phyloP scores from a whole-genome alignment of 2,329 filamentous ascomycete genomes.

The Botryotinia calthae region DNA sequence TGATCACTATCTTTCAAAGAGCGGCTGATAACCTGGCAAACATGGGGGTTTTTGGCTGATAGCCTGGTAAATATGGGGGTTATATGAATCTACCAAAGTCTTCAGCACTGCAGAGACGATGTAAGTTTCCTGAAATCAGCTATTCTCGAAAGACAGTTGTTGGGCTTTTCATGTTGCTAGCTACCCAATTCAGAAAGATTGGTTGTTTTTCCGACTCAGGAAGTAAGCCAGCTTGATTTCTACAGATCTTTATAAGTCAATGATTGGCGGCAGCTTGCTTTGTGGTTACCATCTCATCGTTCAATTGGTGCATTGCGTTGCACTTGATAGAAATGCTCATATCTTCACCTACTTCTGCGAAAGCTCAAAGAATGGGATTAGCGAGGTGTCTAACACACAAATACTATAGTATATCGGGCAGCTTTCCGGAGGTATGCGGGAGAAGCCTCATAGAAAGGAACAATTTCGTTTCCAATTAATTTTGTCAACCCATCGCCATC shows the following conservation, averaged over 20 bases:
- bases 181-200: fast-evolving
- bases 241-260: neutral
- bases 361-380: neutral
- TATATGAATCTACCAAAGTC: fast-evolving
- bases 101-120: neutral
- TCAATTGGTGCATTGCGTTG: neutral
- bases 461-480: too few relatives aligned
- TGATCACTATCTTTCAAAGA: neutral
- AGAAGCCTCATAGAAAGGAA: too few relatives aligned
- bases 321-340: fast-evolving
- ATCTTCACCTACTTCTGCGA: neutral
- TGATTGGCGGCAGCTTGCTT: neutral
- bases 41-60: neutral
- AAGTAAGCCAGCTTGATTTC: neutral
- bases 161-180: neutral
- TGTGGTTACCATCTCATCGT: fast-evolving
- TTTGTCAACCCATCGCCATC: too few relatives aligned
- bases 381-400: neutral
- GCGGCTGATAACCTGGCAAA: neutral
- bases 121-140: too few relatives aligned
- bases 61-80: neutral
- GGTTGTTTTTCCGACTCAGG: neutral
- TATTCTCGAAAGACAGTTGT: neutral
- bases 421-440: too few relatives aligned
- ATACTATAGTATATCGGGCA: neutral